Base-by-base conservation (phyloP, 768 basidiomycete species). In the Hydnomerulius pinastri region DNA sequence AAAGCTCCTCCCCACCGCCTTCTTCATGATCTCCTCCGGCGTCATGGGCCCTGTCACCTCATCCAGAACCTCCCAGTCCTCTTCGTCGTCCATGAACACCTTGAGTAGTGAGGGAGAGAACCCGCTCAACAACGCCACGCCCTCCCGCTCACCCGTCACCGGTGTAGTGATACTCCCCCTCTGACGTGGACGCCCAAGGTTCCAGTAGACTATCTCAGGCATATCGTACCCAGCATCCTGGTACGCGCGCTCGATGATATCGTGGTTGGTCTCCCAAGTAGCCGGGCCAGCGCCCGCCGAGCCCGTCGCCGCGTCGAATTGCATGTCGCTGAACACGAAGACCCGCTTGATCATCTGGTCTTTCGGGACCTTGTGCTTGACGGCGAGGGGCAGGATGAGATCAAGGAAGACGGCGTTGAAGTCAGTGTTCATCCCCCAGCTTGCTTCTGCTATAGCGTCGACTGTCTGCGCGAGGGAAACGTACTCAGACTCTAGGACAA, bases 271-370 rank as follows among this genome's bases (percentile, higher is more conserved):
- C 57, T 79, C 74, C 83, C 85, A 87, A 0, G 56, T 30, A 2
- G 35, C 43, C 3, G 9, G 0, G 2, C 44, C 25, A 25, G 66
- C 61, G 4, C 6, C 5, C 1, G 21, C 17, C 4, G 2, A 1
- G 3, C 17, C 32, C 4, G n/a, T n/a, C n/a, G 58, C 56, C 1
- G 9, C 13, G 59, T 89, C 84, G 55, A 90, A 90, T 67, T 88
- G 87, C 87, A 90, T 89, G 61, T 90, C 86, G 3, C 81, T 80
- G 63, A 91, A 90, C 36, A 90, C 75, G 61, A 90, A 89, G 0
- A 90, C 68, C 4, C 84, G 78, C 70, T 86, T 83, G 69, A 90
- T 77, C 86, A 90, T 88, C 40, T 88, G 79, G 44, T 85, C 85
- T 48, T 74, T 77, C 43, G 72, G 71, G n/a, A 91, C 68, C 0